Base-by-base conservation (phyloP, 192 early-diverging fungal genomes). In the Oehlia diaphana region DNA sequence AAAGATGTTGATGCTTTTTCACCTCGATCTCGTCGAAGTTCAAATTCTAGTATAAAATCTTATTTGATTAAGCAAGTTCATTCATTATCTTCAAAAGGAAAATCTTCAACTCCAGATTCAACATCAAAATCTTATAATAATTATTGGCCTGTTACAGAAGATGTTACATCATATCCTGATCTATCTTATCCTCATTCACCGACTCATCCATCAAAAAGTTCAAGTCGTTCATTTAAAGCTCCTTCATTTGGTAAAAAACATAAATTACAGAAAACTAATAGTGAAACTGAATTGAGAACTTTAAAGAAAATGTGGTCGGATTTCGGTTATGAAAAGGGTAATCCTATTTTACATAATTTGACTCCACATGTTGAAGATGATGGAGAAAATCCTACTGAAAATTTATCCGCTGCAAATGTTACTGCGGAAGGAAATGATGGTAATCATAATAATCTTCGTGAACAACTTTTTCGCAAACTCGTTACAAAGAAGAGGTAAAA, bases 121-220 rank as follows among this genome's bases (percentile, higher is more conserved):
- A 58, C 21, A 31, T 53, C 35, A 10, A 70, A 47, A 64, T 2
- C 72, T 63, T 42, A n/a, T n/a, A n/a, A 21, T 37, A 76, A 39
- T 70, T 78, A 69, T 71, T 78, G 77, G 77, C 77, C 77, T 10
- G 77, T 78, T 10, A 78, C 50, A n/a, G 74, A 75, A 12, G 42
- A 70, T 69, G 44, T 19, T 16, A 53, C 31, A 26, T 28, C 49
- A n/a, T 26, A 19, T 53, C 2, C 16, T 21, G 67, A 37, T 37
- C 2, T 19, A 9, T 65, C 7, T 65, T 12, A 13, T 65, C 63
- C 26, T 65, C 63, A 10, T 65, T 19, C 28, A 23, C 10, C 23
- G 2, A 64, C 19, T 64, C 9, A 3, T 10, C 4, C 63, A 2
- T 39, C 67, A 19, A 70, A 70, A 39, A 33, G 2, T 70, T 70